These are phyloP conservation scores for Microbotryum intermedium DNA, from an alignment of 1,284 basidiomycete species.

Conservation along the genomic window DNA sequence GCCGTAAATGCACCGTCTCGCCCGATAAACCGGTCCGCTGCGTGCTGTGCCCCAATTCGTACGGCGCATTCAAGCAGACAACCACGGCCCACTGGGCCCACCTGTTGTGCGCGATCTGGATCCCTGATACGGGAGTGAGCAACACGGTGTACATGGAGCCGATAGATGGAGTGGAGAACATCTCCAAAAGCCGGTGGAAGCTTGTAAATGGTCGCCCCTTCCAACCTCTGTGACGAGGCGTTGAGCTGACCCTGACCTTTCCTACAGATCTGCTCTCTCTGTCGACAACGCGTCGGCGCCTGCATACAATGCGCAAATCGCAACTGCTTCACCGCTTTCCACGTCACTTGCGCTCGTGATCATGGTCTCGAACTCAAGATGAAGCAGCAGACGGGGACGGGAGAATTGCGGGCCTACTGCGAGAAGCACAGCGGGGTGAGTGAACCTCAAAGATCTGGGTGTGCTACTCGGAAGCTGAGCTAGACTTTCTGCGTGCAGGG, in stretches of 20 bases:
- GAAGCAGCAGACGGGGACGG: conserved; percentile 27
- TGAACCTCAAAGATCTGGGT: conserved; percentile 7
- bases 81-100: conserved; percentile 90
- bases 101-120: conserved; percentile 93
- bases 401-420: conserved; percentile 63
- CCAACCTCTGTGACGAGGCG: neutral
- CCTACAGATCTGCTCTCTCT: conserved; percentile 72
- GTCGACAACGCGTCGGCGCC: conserved; percentile 71
- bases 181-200: conserved; percentile 89
- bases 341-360: conserved; percentile 86
- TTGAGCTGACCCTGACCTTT: neutral
- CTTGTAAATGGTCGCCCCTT: conserved; percentile 52
- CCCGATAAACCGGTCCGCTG: conserved; percentile 94
- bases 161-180: conserved; percentile 77
- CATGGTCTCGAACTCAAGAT: conserved; percentile 58
- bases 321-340: conserved; percentile 87
- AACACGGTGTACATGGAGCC: conserved; percentile 99
- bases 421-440: conserved; percentile 80
- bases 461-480: neutral
- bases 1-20: conserved; percentile 94
- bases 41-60: conserved; percentile 88
- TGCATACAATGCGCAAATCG: conserved; percentile 95
- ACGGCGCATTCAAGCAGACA: conserved; percentile 98
- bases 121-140: conserved; percentile 86
- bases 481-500: too few species aligned